Conservation (phyloP, 2,329 filamentous ascomycete genomes). For the Fusarium verticillioides region DNA sequence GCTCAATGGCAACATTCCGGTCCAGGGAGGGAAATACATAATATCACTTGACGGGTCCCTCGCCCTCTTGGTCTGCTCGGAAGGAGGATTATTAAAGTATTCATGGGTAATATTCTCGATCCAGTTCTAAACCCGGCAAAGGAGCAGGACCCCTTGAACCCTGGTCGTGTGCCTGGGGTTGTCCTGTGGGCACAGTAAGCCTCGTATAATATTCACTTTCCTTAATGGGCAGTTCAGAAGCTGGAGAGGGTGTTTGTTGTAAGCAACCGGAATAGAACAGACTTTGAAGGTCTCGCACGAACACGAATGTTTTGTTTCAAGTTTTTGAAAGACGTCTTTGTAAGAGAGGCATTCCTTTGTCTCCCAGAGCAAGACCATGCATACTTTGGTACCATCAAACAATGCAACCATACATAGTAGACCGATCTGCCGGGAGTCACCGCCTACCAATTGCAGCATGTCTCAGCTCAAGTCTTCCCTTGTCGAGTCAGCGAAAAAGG, state of each 20-base stretch:
- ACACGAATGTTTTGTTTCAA: neutral
- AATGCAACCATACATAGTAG: neutral
- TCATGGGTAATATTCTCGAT: conserved; percentile 22
- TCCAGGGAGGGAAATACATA: neutral
- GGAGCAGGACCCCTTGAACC: neutral
- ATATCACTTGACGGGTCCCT: conserved; percentile 1
- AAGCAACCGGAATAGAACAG: neutral
- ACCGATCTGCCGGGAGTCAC: conserved; percentile 5
- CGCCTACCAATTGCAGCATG: neutral
- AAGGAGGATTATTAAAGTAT: conserved; percentile 20
- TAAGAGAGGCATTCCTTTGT: conserved; percentile 8
- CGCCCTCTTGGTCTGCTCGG: neutral
- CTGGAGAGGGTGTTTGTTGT: neutral
- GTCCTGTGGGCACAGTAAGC: neutral
- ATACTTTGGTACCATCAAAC: neutral
- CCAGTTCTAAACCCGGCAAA: conserved; percentile 9
- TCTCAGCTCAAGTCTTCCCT: neutral
- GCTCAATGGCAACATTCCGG: neutral
- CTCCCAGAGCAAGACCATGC: neutral
- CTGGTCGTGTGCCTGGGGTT: neutral
- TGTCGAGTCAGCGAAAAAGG: conserved; percentile 21
- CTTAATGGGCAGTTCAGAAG: neutral
- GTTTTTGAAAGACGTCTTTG: neutral
- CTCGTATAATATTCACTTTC: conserved; percentile 22
- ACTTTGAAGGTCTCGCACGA: neutral